These are phyloP conservation scores for Globisporangium alternatum DNA, from an alignment of 352 stramenopile species.

Conservation along the genomic window DNA sequence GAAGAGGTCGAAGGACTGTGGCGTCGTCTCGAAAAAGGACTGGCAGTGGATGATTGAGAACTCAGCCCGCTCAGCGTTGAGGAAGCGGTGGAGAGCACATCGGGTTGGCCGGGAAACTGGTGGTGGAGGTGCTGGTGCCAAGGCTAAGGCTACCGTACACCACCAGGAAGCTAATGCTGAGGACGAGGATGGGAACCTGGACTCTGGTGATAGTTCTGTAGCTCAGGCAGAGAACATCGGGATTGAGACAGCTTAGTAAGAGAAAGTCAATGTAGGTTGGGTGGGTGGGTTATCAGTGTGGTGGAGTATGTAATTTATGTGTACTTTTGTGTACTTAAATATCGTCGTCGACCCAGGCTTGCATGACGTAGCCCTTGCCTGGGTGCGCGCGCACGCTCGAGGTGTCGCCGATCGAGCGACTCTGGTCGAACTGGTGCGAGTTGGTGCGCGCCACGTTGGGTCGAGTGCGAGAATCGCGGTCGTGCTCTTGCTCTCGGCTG, in stretches of 20 bases:
- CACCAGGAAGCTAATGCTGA: neutral
- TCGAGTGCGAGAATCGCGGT: slow-evolving; percentile 13
- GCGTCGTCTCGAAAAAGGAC: slow-evolving; percentile 44
- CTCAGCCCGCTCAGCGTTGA: slow-evolving; percentile 40
- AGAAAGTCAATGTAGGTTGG: neutral
- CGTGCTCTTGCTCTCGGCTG: slow-evolving; percentile 18
- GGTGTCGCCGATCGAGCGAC: slow-evolving; percentile 11
- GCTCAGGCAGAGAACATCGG: neutral
- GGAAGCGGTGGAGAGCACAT: slow-evolving; percentile 52
- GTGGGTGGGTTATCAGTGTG: neutral
- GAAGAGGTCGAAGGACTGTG: slow-evolving; percentile 51
- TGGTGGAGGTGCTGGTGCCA: neutral
- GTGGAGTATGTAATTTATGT: neutral
- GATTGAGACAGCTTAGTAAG: neutral
- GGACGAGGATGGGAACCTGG: neutral
- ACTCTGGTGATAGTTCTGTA: neutral
- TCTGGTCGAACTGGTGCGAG: slow-evolving; percentile 15
- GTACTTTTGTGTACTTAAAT: slow-evolving; percentile 15
- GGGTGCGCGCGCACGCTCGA: slow-evolving; percentile 17
- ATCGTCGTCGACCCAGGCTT: slow-evolving; percentile 66
- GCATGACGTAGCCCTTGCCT: slow-evolving; percentile 58
- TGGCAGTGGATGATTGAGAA: slow-evolving; percentile 65
- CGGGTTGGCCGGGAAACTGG: slow-evolving; percentile 12
- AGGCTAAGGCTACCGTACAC: neutral
- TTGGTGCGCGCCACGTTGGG: slow-evolving; percentile 3